Percentiles rank a stretch among this genome's conserved stretches.
Conservation (phyloP, 257 asterid genomes). For the Solanum chmielewskii region DNA sequence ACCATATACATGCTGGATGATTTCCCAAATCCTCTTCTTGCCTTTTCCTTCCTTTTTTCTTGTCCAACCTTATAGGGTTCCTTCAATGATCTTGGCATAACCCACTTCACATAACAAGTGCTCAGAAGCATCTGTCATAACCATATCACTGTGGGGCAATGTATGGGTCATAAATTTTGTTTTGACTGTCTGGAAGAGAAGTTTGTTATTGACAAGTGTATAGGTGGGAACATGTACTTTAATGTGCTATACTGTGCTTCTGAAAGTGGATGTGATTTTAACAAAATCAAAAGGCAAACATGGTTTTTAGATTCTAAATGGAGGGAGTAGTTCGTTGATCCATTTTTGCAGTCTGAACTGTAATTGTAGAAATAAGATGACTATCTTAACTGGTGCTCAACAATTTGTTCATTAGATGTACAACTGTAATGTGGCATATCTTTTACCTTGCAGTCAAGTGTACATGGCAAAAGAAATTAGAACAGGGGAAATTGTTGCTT, state of each 20-base stretch:
- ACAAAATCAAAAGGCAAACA: not conserved
- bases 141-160: not conserved
- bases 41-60: not conserved
- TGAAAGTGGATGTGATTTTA: not conserved
- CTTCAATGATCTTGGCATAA: not conserved
- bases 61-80: not conserved
- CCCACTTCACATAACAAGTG: not conserved
- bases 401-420: not conserved
- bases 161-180: not conserved
- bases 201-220: not conserved
- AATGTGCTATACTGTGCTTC: not conserved
- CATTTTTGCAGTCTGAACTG: not conserved
- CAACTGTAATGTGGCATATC: not conserved
- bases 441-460: constrained; percentile 56
- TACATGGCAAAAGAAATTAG: constrained; percentile 79
- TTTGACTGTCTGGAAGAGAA: not conserved
- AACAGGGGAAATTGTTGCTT: constrained; percentile 89
- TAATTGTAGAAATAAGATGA: not conserved
- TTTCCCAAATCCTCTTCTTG: not conserved
- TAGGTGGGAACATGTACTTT: not conserved
- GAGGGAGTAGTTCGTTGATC: not conserved
- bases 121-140: not conserved
- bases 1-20: not conserved
- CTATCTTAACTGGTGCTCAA: not conserved
- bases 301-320: not conserved